Evolutionary conservation across 164 flowering plant species (phyloP).

Genomic region (Nymphaea colorata): DNA sequence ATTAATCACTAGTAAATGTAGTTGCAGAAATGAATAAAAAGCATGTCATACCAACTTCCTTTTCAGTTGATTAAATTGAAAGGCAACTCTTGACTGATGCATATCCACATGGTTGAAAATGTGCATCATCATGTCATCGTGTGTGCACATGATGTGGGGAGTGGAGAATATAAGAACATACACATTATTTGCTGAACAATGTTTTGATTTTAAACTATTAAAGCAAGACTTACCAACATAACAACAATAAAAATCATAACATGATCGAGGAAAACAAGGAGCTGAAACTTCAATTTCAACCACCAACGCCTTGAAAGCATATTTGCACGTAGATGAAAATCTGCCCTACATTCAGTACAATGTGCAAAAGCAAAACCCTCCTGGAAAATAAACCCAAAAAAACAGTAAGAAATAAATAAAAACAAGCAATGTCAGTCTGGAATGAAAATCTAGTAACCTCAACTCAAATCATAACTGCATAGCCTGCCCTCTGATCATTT

Average conservation of each 20-base stretch:
- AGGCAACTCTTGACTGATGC: no score
- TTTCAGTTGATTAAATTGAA: no score
- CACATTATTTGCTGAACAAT: no score
- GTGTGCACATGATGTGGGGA: no score
- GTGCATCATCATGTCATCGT: no score
- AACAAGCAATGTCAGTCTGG: neutral
- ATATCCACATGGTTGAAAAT: no score
- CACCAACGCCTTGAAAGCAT: conserved; percentile 95
- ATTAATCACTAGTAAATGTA: no score
- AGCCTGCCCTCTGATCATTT: no score
- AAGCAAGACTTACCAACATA: conserved; percentile 57
- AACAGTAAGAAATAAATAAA: neutral
- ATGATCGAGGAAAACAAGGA: conserved; percentile 92
- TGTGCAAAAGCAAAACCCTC: conserved; percentile 99
- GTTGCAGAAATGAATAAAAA: no score
- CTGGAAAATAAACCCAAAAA: conserved; percentile 26
- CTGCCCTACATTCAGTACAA: conserved; percentile 94
- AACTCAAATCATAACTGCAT: neutral
- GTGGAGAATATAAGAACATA: no score
- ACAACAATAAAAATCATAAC: conserved; percentile 78
- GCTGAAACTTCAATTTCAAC: conserved; percentile 92
- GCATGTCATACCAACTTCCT: no score
- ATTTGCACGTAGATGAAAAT: conserved; percentile 82
- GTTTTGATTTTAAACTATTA: neutral
- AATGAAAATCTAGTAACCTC: neutral